Evolutionary conservation across 805 yeast genomes (phyloP), one percentile per base, ranked within the genome.

Genomic region (Kuraishia molischiana): DNA sequence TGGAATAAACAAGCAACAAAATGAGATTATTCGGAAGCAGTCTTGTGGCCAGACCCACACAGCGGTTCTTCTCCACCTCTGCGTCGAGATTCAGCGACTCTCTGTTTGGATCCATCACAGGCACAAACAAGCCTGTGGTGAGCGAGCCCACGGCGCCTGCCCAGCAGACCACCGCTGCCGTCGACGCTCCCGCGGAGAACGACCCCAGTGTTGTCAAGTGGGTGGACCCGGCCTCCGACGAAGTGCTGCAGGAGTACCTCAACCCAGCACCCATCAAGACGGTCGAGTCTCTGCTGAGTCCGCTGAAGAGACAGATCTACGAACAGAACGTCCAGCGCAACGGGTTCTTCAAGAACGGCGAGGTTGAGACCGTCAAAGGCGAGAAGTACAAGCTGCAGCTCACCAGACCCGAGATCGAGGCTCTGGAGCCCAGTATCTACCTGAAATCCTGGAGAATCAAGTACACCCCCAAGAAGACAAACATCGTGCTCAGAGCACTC

Each of bases 401-500:
- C 37, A 63, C 75, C 3, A 62, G 63, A 29, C 69, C 72, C 39
- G 95, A 87, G 56, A 75, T 85, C 39, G 82, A 80, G 38, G 73
- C 79, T 2, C 67, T 90, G 42, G 96, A 87, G 58, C 97, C 97
- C 19, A 77, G 92, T 10, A 73, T 90, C n/a, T 86, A 77, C 59
- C 60, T 84, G 40, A 72, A 81, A 55, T 82, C 95, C 9, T 79
- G 69, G 66, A 73, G 97, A 59, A 70, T 89, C 49, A 85, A 85
- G 57, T 74, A 89, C n/a, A 79, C 95, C 4, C 74, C 81, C 66
- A 90, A 90, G 61, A 90, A 90, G 62, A 85, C 92, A 33, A 85
- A 85, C 9, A 66, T 77, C 29, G 82, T 86, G 35, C 67, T 85
- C 46, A 71, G 97, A 47, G 74, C 87, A 52, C 72, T 89, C 41